Base-by-base conservation (phyloP, 2,329 filamentous ascomycete species). In the Cordyceps fumosorosea region DNA sequence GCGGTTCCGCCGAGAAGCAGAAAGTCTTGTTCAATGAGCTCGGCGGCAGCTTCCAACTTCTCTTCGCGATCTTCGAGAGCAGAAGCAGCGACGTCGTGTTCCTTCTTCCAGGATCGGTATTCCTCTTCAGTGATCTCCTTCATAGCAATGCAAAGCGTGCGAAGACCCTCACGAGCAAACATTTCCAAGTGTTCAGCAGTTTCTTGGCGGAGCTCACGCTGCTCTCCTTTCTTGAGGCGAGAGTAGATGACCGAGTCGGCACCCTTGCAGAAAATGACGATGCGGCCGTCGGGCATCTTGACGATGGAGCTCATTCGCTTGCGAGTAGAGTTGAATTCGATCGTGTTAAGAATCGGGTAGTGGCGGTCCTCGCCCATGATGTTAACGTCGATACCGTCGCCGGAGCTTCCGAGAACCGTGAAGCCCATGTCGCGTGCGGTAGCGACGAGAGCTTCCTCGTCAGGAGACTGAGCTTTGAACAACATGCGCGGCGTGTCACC, bases 221-320 rank as follows among this genome's bases (percentile, higher is more conserved):
- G 95, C 74, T 96, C 88, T 55, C 93, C 92, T 65, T 84, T 86
- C 75, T 87, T 90, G 64, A 99, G 80, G 6, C 95, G 89, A 8
- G 92, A 93, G 74, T 98, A 99, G 66, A 99, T 98, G 69, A 98
- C 89, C 70, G 91, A 97, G 73, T 99, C 95, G 40, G 95, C 95
- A 66, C 95, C 95, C 77, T 99, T 99, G 81, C 95, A 99, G 76
- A 96, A 96, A 1, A 99, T 82, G 60, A 95, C 82, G 65, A 99
- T 97, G 63, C 83, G 88, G 47, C 90, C 89, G 73, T 98, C 86
- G 0, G 95, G 93, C 92, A 98, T 96, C 63, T 90, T 85, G 56
- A 99, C 87, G 67, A 99, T 97, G 2, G 93, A 91, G 75, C 93
- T 98, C 95, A 99, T 99, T 67, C 95, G 86, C 78, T 99, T 99